A percentile compares a stretch with the other conserved stretches of the same genome.
These are phyloP conservation scores for Domatiomyces catenatus DNA, from an alignment of 2,329 filamentous ascomycete species.

Conservation along the genomic window DNA sequence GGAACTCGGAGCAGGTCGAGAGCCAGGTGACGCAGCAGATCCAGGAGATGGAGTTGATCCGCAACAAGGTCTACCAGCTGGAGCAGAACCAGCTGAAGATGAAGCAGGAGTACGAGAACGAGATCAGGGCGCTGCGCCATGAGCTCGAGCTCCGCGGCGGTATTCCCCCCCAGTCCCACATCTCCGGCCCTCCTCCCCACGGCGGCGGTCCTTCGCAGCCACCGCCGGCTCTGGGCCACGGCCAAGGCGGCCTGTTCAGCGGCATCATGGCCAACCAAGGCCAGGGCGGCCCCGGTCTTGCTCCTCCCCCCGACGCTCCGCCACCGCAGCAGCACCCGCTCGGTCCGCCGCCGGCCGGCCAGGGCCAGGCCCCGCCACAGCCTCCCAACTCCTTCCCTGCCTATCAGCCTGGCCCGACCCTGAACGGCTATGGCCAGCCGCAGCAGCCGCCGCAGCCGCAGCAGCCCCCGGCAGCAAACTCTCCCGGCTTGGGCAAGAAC, in stretches of 20 bases:
- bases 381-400: constrained; percentile 59
- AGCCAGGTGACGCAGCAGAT: constrained; percentile 90
- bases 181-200: constrained; percentile 59
- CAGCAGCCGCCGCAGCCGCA: constrained; percentile 20
- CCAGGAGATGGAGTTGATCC: constrained; percentile 85
- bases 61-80: constrained; percentile 82
- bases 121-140: constrained; percentile 68
- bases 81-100: constrained; percentile 78
- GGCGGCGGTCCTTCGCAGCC: constrained; percentile 60
- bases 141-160: constrained; percentile 65
- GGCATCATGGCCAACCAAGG: constrained; percentile 88
- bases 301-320: constrained; percentile 54
- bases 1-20: constrained; percentile 74
- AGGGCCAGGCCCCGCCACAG: constrained; percentile 46
- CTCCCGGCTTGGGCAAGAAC: constrained; percentile 67
- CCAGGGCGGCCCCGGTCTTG: constrained; percentile 71
- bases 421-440: constrained; percentile 56
- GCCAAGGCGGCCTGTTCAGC: constrained; percentile 78
- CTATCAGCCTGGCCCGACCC: constrained; percentile 47
- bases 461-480: constrained; percentile 66
- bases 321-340: constrained; percentile 41
- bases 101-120: constrained; percentile 91
- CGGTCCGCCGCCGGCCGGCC: constrained; percentile 31
- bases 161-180: constrained; percentile 47
- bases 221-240: constrained; percentile 72